Base-by-base conservation (phyloP, 2,329 filamentous ascomycete species). In the Trichoderma sp. region DNA sequence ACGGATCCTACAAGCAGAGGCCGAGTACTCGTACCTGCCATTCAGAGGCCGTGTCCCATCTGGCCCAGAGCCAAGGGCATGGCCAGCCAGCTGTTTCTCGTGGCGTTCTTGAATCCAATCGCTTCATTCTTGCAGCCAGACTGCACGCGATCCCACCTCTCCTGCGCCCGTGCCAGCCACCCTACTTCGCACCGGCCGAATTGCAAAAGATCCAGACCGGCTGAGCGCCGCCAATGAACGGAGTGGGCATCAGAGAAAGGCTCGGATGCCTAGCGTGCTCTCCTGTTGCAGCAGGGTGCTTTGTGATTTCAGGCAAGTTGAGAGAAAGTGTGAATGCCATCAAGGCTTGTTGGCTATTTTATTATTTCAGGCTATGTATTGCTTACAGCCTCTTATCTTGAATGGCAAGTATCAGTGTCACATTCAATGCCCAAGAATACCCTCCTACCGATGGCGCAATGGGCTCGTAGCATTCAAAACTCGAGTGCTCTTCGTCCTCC, bases 31-130 rank as follows among this genome's bases (percentile, higher is more conserved):
- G 34, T 30, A 58, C 34, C 53, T 68, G 56, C 65, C 53, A 61
- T 61, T 43, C 66, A 61, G 51, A 69, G 56, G 66, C 57, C 39
- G 66, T 53, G 57, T 53, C 43, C 30, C 57, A 53, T 47, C 39
- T 61, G 30, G 57, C n/a, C 28, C 39, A 34, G 18, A 36, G 66
- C 57, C 66, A 61, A 70, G 66, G 66, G n/a, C 57, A 58, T 58
- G 53, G 64, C 57, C 30, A 11, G 66, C 34, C 43, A 60, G 57
- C 12, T 60, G 57, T 26, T 70, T 70, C 66, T 70, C 66, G 66
- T 70, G 66, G 66, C 66, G 66, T 70, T 60, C 21, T 70, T 51
- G 66, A 70, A 70, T 70, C 66, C 66, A 70, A 70, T 70, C 66
- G 66, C 66, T 70, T 70, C 57, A 70, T 70, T 70, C 66, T 70